Evolutionary conservation across 192 early-diverging fungal species (phyloP).

Genomic region (Linnemannia zychae): DNA sequence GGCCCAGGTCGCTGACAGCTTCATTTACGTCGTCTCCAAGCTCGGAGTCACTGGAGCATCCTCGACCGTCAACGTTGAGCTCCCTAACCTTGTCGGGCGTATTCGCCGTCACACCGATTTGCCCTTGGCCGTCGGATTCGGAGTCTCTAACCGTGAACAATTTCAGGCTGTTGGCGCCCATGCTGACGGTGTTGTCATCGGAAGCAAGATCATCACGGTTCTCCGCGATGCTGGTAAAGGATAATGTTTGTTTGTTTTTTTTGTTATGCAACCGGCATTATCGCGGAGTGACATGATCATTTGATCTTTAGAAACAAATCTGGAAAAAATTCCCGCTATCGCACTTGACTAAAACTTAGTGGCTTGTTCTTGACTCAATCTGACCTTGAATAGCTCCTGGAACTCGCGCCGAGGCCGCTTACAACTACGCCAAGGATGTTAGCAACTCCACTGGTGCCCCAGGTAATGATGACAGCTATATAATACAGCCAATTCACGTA

Average conservation of each 20-base stretch:
- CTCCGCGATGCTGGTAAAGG: slow-evolving; percentile 71
- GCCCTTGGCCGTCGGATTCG: slow-evolving; percentile 97
- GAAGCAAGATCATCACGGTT: slow-evolving; percentile 89
- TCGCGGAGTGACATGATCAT: background rate
- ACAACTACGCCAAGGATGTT: slow-evolving; percentile 65
- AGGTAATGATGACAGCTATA: slow-evolving; percentile 29
- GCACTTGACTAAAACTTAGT: background rate
- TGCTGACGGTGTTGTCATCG: slow-evolving; percentile 97
- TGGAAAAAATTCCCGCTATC: background rate
- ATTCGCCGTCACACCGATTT: slow-evolving; percentile 85
- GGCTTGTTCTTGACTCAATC: background rate
- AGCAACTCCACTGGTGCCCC: slow-evolving; percentile 51
- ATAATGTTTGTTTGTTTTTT: background rate
- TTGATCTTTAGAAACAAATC: background rate
- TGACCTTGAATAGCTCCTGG: slow-evolving; percentile 33
- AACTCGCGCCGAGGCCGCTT: slow-evolving; percentile 57
- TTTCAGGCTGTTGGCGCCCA: slow-evolving; percentile 86
- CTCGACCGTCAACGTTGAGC: slow-evolving; percentile 71
- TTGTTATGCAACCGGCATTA: background rate
- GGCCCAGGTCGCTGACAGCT: slow-evolving; percentile 87
- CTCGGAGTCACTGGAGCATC: slow-evolving; percentile 95
- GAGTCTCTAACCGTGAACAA: slow-evolving; percentile 91
- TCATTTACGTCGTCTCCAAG: slow-evolving; percentile 96
- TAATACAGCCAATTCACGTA: background rate
- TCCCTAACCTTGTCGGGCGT: slow-evolving; percentile 79